Evolutionary conservation across 176 grass and related monocot species (phyloP).

Genomic region (Triticum turgidum): DNA sequence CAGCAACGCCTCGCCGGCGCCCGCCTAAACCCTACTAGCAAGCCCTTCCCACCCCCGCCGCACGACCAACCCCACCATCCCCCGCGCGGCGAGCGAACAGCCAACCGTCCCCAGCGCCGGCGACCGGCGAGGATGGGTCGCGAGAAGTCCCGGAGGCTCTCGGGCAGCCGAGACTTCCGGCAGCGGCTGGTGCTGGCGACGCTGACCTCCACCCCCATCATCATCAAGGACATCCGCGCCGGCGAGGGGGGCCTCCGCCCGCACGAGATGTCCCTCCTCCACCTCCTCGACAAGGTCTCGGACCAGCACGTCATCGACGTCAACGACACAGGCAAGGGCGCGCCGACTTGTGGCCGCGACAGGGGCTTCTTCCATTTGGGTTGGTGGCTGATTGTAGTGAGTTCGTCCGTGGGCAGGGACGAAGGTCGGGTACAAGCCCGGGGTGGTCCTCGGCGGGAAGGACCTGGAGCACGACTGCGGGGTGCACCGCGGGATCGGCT

Average conservation of each 20-base stretch:
- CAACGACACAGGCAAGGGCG: slow-evolving; percentile 63
- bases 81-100: not conserved
- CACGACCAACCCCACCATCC: not conserved
- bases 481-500: slow-evolving; percentile 72
- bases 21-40: slow-evolving; percentile 43
- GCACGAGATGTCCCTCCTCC: slow-evolving; percentile 78
- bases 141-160: slow-evolving; percentile 41
- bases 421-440: slow-evolving; percentile 71
- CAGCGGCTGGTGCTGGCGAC: slow-evolving; percentile 80
- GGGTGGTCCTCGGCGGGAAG: slow-evolving; percentile 63
- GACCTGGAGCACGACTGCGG: slow-evolving; percentile 73
- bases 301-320: slow-evolving; percentile 71
- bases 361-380: not conserved
- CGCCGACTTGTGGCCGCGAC: not conserved
- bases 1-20: slow-evolving; percentile 1
- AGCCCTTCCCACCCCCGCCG: not conserved
- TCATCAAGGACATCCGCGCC: slow-evolving; percentile 74
- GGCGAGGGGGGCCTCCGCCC: slow-evolving; percentile 65
- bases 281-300: slow-evolving; percentile 78
- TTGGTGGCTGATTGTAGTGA: not conserved
- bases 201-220: slow-evolving; percentile 57
- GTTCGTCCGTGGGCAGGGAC: slow-evolving; percentile 45
- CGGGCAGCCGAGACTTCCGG: slow-evolving; percentile 61
- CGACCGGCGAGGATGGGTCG: slow-evolving; percentile 30
- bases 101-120: not conserved